A percentile compares a stretch with the other conserved stretches of the same genome.
Evolutionary conservation across 768 basidiomycete species (phyloP).

Genomic region (Boletellus sp.): DNA sequence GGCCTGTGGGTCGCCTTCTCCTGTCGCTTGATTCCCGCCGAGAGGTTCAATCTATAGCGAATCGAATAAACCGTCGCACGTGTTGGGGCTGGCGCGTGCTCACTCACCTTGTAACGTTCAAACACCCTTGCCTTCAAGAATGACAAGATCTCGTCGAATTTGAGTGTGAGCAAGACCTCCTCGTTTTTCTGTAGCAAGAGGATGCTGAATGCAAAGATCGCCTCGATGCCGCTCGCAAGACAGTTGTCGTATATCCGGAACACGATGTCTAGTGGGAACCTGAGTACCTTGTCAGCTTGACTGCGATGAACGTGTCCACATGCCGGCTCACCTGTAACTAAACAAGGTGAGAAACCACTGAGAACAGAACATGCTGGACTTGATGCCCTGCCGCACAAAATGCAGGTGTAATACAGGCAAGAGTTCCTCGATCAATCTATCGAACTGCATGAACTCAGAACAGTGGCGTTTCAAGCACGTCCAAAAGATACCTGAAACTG

Average conservation of each 20-base stretch:
- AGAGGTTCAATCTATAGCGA: conserved; percentile 25
- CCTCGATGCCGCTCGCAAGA: conserved; percentile 94
- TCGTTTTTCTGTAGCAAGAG: conserved; percentile 87
- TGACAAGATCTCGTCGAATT: conserved; percentile 86
- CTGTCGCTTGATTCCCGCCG: conserved; percentile 27
- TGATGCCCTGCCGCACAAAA: conserved; percentile 89
- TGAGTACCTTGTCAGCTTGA: conserved; percentile 28
- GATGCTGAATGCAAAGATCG: conserved; percentile 93
- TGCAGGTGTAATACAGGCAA: conserved; percentile 91
- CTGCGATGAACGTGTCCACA: background rate
- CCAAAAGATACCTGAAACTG: conserved; percentile 56
- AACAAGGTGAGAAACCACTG: conserved; percentile 99
- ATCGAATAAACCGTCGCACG: background rate
- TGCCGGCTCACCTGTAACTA: conserved; percentile 71
- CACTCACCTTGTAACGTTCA: conserved; percentile 69
- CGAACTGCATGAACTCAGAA: conserved; percentile 58
- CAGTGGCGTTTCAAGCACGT: conserved; percentile 3
- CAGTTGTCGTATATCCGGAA: conserved; percentile 97
- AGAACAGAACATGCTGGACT: conserved; percentile 97
- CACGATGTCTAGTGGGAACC: conserved; percentile 92
- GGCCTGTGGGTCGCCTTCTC: conserved; percentile 13
- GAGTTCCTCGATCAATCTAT: conserved; percentile 88
- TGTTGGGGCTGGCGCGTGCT: background rate
- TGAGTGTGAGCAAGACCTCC: conserved; percentile 66
- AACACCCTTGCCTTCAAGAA: conserved; percentile 82